Conservation (phyloP, 2,329 filamentous ascomycete genomes). For the Alternaria ethzedia region DNA sequence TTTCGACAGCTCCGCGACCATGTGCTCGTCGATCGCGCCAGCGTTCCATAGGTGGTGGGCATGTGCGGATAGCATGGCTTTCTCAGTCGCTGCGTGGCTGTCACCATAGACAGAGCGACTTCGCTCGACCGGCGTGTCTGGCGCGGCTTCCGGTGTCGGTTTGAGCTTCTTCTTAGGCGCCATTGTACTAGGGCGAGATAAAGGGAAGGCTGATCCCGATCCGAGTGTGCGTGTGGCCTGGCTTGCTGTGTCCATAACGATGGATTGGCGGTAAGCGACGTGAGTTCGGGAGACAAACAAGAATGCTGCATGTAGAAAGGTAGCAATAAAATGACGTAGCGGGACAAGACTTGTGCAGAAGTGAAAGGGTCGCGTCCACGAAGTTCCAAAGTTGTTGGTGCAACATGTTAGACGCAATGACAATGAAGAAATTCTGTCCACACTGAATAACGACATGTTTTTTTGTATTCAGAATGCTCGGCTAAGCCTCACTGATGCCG, state of each 20-base stretch:
- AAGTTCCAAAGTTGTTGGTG: not conserved
- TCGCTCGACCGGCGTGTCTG: not conserved
- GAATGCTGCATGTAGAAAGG: not conserved
- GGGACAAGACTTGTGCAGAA: not conserved
- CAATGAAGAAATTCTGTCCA: not conserved
- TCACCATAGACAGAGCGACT: slow-evolving; percentile 26
- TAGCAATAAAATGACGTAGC: not conserved
- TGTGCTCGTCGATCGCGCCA: slow-evolving; percentile 16
- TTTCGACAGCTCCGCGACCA: slow-evolving; percentile 18
- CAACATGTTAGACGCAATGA: not conserved
- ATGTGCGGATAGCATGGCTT: slow-evolving; percentile 19
- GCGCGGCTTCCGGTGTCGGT: not conserved
- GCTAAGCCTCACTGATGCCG: not conserved
- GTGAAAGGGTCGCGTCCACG: not conserved
- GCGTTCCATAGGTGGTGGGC: slow-evolving; percentile 2
- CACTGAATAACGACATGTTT: not conserved
- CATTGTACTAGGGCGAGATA: not conserved
- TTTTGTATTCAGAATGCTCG: not conserved
- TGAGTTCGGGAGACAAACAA: not conserved
- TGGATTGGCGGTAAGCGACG: not conserved
- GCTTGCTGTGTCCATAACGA: not conserved
- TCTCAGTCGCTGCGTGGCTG: slow-evolving; percentile 20
- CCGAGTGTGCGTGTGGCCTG: not conserved
- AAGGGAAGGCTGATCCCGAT: not conserved
- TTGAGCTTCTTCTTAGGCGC: not conserved